Evolutionary conservation across 805 yeast species (phyloP).

Genomic region (Starmerella bacillaris): DNA sequence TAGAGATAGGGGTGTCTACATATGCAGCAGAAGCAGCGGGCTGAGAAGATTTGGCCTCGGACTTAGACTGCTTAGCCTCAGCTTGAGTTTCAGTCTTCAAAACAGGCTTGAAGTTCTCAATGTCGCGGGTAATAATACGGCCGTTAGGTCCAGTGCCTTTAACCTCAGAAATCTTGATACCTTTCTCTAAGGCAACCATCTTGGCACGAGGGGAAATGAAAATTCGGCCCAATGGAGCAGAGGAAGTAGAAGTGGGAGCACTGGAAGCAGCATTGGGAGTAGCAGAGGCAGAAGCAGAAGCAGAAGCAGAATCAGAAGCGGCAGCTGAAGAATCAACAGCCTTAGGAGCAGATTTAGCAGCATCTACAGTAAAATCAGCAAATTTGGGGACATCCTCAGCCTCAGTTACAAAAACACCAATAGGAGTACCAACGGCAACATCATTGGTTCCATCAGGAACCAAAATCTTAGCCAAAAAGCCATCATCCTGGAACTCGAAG

Average conservation of each 20-base stretch:
- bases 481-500: constrained; percentile 96
- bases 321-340: constrained; percentile 12
- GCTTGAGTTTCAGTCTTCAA: constrained; percentile 16
- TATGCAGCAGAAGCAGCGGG: constrained; percentile 40
- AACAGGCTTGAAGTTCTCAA: constrained; percentile 53
- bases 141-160: constrained; percentile 92
- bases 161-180: constrained; percentile 66
- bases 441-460: constrained; percentile 56
- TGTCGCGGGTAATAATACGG: constrained; percentile 79
- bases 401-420: constrained; percentile 90
- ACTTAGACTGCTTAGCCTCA: constrained; percentile 19
- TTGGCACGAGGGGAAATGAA: constrained; percentile 92
- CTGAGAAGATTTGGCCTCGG: constrained; percentile 29
- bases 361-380: constrained; percentile 60
- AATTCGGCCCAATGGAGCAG: constrained; percentile 41
- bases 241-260: constrained; percentile 1
- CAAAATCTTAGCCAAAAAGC: constrained; percentile 61
- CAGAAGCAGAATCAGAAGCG: constrained; percentile 1
- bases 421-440: constrained; percentile 84
- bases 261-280: constrained; percentile 9
- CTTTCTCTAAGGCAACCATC: constrained; percentile 79
- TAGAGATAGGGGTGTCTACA: constrained; percentile 70
- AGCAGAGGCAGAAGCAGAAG: constrained; percentile 18
- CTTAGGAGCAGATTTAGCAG: constrained; percentile 31
- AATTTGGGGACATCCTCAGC: constrained; percentile 72